A percentile compares a stretch with the other conserved stretches of the same genome.
phyloP scores from a whole-genome alignment of 495 filamentous ascomycete species.

The Talaromyces borbonicus region DNA sequence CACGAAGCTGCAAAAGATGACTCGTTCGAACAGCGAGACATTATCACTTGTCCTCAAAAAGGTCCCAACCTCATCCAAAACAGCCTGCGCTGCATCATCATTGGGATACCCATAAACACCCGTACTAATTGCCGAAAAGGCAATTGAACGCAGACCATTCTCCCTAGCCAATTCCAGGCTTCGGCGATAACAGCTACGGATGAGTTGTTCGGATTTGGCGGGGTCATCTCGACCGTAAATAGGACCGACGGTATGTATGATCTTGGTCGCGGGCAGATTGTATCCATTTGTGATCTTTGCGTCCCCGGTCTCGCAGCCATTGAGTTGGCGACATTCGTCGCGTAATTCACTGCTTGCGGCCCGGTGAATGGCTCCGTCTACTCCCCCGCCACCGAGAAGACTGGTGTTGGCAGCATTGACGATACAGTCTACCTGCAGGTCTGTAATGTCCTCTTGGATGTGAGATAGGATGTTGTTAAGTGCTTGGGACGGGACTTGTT shows the following conservation, averaged over 20 bases:
- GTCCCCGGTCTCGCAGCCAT: conserved; percentile 65
- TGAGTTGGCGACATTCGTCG: conserved; percentile 57
- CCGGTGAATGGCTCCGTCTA: conserved; percentile 79
- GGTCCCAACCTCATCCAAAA: conserved; percentile 54
- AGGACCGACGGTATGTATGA: conserved; percentile 90
- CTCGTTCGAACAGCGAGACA: conserved; percentile 47
- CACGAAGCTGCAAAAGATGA: conserved; percentile 77
- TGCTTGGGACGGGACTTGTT: conserved; percentile 30
- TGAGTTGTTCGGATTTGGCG: conserved; percentile 34
- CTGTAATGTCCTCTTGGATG: conserved; percentile 75
- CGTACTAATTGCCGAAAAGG: conserved; percentile 76
- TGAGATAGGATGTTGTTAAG: conserved; percentile 66
- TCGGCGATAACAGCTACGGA: conserved; percentile 64
- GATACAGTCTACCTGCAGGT: conserved; percentile 67
- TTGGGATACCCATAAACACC: conserved; percentile 87
- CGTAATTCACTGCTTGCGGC: conserved; percentile 63
- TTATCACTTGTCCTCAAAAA: conserved; percentile 56
- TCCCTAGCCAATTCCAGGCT: conserved; percentile 63
- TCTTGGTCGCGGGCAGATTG: conserved; percentile 58
- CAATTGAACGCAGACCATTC: conserved; percentile 56
- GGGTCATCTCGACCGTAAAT: conserved; percentile 46
- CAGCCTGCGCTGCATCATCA: conserved; percentile 55
- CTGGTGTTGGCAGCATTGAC: conserved; percentile 86
- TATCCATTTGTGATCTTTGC: conserved; percentile 81
- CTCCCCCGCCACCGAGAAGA: conserved; percentile 76